These are phyloP conservation scores for Paraurostyla sp. DNA, from an alignment of 73 alveolate genomes.

Conservation along the genomic window DNA sequence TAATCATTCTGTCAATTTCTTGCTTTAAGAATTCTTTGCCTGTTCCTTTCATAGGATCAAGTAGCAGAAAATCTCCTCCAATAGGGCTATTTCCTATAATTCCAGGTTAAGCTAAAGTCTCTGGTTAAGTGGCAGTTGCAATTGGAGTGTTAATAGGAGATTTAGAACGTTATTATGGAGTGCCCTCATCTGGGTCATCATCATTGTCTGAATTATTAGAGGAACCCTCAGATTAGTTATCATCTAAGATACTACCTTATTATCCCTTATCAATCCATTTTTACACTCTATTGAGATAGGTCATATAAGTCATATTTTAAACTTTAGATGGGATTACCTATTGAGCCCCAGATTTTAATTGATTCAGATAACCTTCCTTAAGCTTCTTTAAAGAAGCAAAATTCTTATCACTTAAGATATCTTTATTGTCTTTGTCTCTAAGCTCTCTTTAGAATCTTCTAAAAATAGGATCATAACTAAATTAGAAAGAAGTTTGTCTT, in stretches of 20 bases:
- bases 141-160: too few relatives aligned
- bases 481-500: constrained; percentile 27
- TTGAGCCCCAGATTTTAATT: neutral
- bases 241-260: constrained; percentile 30
- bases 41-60: constrained; percentile 32
- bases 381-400: constrained; percentile 28
- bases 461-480: constrained; percentile 50
- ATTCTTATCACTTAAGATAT: constrained; percentile 13
- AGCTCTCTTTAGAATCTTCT: constrained; percentile 60
- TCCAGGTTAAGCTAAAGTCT: too few relatives aligned
- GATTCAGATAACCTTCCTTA: constrained; percentile 6
- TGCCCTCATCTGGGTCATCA: constrained; percentile 11
- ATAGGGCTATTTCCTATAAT: too few relatives aligned
- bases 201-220: constrained; percentile 35
- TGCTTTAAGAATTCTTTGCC: constrained; percentile 41
- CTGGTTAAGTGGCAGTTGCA: too few relatives aligned
- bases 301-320: constrained; percentile 48
- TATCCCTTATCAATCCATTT: constrained; percentile 49
- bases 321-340: constrained; percentile 34
- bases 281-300: neutral
- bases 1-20: constrained; percentile 60
- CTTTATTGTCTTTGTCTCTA: constrained; percentile 66
- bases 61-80: too few relatives aligned
- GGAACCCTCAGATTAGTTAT: constrained; percentile 39
- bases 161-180: too few relatives aligned